Conservation (phyloP, 345 rosid genomes). For the Gossypium anomalum region DNA sequence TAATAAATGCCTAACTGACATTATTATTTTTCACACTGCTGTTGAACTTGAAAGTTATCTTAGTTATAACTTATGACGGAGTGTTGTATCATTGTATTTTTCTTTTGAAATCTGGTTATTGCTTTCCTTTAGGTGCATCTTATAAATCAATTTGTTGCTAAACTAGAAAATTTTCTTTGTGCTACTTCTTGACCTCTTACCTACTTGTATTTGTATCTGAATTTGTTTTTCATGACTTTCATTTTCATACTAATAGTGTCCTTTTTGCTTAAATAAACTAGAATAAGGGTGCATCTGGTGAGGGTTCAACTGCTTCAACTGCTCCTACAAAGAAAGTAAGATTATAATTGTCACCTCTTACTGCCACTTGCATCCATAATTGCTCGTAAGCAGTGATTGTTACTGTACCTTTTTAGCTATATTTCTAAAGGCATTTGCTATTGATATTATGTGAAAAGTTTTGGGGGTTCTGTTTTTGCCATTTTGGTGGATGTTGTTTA, state of each 20-base stretch:
- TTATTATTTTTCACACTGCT: not conserved
- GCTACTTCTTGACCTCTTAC: not conserved
- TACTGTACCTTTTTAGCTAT: not conserved
- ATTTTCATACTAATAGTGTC: not conserved
- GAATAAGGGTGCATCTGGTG: constrained; percentile 51
- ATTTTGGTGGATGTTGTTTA: not conserved
- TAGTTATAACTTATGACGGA: not conserved
- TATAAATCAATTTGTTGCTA: not conserved
- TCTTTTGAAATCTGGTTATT: not conserved
- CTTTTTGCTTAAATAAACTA: constrained; percentile 18
- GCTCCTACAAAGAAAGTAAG: constrained; percentile 43
- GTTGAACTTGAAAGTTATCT: not conserved
- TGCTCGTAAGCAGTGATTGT: not conserved
- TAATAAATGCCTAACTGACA: constrained; percentile 5
- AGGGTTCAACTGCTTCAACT: constrained; percentile 42
- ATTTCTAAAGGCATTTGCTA: not conserved
- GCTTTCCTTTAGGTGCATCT: not conserved
- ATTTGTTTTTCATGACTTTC: too few species aligned
- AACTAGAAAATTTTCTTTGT: not conserved
- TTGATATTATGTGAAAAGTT: not conserved
- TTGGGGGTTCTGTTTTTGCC: not conserved
- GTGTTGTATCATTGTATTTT: not conserved
- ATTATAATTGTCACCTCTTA: not conserved
- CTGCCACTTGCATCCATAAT: not conserved
- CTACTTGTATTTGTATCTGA: not conserved